These are phyloP conservation scores for Dipodascopsis tothii DNA, from an alignment of 805 yeast genomes.

Conservation along the genomic window DNA sequence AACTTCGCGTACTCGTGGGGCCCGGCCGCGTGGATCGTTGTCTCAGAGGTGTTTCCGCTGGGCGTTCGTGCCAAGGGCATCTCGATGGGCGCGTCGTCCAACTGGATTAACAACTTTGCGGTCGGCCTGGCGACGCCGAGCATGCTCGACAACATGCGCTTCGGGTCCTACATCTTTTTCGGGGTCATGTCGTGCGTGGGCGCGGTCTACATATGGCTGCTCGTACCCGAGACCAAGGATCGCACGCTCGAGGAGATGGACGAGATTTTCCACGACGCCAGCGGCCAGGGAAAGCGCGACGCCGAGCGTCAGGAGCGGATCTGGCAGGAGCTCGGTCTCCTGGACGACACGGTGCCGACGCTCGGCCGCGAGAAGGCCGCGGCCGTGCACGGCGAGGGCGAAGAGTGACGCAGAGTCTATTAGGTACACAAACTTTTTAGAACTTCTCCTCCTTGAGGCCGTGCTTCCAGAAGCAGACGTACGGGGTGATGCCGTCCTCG, in stretches of 20 bases:
- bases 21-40: slow-evolving; percentile 45
- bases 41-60: slow-evolving; percentile 57
- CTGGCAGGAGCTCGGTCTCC: too few relatives aligned
- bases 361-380: too few relatives aligned
- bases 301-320: too few relatives aligned
- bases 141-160: slow-evolving; percentile 31
- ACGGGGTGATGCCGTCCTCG: slow-evolving; percentile 98
- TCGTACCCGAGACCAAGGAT: slow-evolving; percentile 58
- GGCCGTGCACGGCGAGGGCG: too few relatives aligned
- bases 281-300: too few relatives aligned
- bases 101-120: slow-evolving; percentile 53
- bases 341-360: too few relatives aligned
- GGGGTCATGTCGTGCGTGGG: slow-evolving; percentile 37
- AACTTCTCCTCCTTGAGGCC: slow-evolving; percentile 86
- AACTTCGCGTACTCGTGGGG: slow-evolving; percentile 22
- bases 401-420: too few relatives aligned
- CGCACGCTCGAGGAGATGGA: slow-evolving; percentile 60
- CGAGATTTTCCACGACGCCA: slow-evolving; percentile 50
- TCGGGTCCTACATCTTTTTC: slow-evolving; percentile 10
- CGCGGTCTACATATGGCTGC: slow-evolving; percentile 51
- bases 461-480: slow-evolving; percentile 97
- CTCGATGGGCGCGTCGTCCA: slow-evolving; percentile 53
- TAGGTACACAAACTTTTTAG: too few relatives aligned
- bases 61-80: slow-evolving; percentile 64
- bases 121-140: slow-evolving; percentile 43